phyloP scores from a whole-genome alignment of 2,329 filamentous ascomycete genomes.

The Penicillium sp. region DNA sequence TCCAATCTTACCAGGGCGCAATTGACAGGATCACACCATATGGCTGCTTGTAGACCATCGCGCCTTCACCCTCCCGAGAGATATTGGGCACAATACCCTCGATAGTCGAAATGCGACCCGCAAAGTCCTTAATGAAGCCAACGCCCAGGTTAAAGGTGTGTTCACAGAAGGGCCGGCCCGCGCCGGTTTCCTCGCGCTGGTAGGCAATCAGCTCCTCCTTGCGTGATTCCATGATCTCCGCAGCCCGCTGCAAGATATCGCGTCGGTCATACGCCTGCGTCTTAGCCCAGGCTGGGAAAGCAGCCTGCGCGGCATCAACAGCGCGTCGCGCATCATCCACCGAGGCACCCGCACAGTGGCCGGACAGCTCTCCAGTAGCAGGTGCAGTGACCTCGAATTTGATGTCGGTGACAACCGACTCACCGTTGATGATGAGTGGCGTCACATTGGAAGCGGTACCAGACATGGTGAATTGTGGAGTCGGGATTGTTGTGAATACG shows the following conservation, averaged over 20 bases:
- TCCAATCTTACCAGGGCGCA: constrained; percentile 67
- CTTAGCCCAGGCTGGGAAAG: constrained; percentile 69
- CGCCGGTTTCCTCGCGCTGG: constrained; percentile 61
- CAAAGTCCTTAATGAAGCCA: constrained; percentile 50
- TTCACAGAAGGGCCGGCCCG: constrained; percentile 38
- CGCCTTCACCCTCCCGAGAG: constrained; percentile 53
- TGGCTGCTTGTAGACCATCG: constrained; percentile 71
- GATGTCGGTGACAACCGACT: constrained; percentile 40
- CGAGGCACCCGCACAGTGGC: constrained; percentile 59
- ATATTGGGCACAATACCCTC: constrained; percentile 52
- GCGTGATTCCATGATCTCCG: constrained; percentile 52
- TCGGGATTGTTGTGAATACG: background rate
- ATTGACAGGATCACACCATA: constrained; percentile 78
- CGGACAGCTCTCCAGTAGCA: constrained; percentile 51
- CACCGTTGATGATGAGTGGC: constrained; percentile 47
- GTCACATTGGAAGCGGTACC: constrained; percentile 20
- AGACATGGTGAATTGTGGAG: background rate
- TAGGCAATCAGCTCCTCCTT: constrained; percentile 61
- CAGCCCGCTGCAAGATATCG: constrained; percentile 58
- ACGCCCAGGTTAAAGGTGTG: constrained; percentile 36
- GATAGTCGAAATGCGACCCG: constrained; percentile 50
- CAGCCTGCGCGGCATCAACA: constrained; percentile 61
- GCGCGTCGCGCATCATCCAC: constrained; percentile 58
- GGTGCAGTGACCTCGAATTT: constrained; percentile 58
- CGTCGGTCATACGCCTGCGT: constrained; percentile 62